Evolutionary conservation across 371 early-diverging fungal genomes (phyloP), one percentile per base, ranked within the genome.

Genomic region (Rhizopus microsporus): DNA sequence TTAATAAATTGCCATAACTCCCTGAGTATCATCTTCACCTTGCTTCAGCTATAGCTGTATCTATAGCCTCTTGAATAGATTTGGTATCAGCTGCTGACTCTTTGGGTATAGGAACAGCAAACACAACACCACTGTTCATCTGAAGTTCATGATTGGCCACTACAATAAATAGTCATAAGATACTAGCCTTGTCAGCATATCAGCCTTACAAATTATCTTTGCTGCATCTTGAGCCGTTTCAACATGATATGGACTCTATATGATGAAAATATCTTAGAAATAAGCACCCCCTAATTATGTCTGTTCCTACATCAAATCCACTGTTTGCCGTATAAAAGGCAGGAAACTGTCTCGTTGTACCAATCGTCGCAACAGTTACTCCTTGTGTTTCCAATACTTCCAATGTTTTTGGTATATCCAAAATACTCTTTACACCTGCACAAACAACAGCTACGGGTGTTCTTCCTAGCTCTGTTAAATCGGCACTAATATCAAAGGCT

Each of bases 311-410:
- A 58, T 82, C 62, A 45, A 85, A 84, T 1, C 91, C 93, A 56
- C 90, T 89, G 4, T 80, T 75, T 0, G 86, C 88, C 2, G 88
- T 86, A 68, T 93, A 97, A 72, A 97, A 97, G 0, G 95, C 93
- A 7, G 98, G 98, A 50, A 97, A 94, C 13, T 84, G 81, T 0
- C 64, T 64, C 4, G 72, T 69, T 9, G 70, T 57, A 8, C 91
- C 91, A 57, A 83, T 78, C 0, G 95, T 90, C 1, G 88, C 80
- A 0, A 96, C 96, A 0, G 96, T 86, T 0, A 96, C 96, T 30
- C 98, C 98, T 66, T 91, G 90, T 0, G 98, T 96, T 73, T 97
- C 97, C 58, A 97, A 69, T 30, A 85, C 91, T 70, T 97, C 97
- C 16, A 97, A 75, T 0, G 95, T 97, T 57, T 86, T 86, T 53